Base-by-base conservation (phyloP, 164 flowering plant genomes). In the Stephania yunnanensis region DNA sequence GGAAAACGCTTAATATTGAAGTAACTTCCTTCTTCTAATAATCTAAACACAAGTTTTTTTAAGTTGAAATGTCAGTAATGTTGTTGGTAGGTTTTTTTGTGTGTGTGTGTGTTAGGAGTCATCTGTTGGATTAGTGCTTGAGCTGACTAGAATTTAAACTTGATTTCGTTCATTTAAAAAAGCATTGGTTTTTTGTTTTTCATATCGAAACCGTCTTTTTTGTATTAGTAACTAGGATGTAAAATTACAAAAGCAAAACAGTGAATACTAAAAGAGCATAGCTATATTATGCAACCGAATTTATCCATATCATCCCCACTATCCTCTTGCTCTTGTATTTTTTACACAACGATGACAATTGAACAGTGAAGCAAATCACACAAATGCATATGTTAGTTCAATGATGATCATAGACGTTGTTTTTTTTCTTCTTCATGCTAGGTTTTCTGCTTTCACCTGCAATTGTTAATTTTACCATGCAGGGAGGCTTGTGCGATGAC, bases 401-500 rank as follows among this genome's bases (percentile, higher is more conserved):
- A 55, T 55, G 5, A 55, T n/a, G 17, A 1, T 55, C n/a, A 12
- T 55, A 55, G 17, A 25, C 25, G 0, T 0, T 25, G 25, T 25
- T 25, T 25, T 25, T 25, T 25, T 25, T 25, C 25, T 25, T 25
- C 10, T 31, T 68, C 36, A 31, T 5, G 12, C 46, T 68, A 19
- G 46, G 13, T 72, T 55, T 12, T 55, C 13, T 58, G 19, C 7
- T 0, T 58, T 58, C 20, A 15, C 64, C 64, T 13, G 19, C 20
- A 58, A 58, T 58, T 58, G 5, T 58, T 58, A 15, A 58, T 58
- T 3, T 6, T 22, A n/a, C 52, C 80, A 84, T 22, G 29, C 87
- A 95, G 99, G 99, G 99, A 78, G 98, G 99, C 17, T 79, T 78
- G 25, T 80, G 87, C 80, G 99, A 95, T 71, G 99, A 95, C 84